phyloP scores from a whole-genome alignment of 208 protist species.

The Wallacemonas sp. region DNA sequence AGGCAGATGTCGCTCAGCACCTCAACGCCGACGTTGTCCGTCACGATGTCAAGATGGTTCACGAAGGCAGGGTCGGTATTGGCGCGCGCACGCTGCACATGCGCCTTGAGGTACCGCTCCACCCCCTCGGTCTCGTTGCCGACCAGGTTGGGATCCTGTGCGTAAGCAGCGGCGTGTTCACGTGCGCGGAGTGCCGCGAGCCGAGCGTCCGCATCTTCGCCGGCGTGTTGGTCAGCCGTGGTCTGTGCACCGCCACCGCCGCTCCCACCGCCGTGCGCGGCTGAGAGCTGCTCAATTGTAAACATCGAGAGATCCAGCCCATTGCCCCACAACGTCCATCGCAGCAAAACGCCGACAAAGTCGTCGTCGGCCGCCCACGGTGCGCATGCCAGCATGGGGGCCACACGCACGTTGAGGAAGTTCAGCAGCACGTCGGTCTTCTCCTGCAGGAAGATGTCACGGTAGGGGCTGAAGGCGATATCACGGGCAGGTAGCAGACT shows the following conservation, averaged over 20 bases:
- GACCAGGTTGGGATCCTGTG: conserved; percentile 52
- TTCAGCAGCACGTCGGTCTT: conserved; percentile 64
- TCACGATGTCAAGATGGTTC: conserved; percentile 73
- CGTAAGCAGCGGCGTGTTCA: conserved; percentile 26
- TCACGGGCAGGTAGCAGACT: not conserved
- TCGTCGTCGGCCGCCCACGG: conserved; percentile 47
- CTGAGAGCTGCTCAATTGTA: conserved; percentile 69
- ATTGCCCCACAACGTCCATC: conserved; percentile 90
- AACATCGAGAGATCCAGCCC: conserved; percentile 88
- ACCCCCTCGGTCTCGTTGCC: conserved; percentile 58
- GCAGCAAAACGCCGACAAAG: conserved; percentile 58
- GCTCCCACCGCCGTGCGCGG: conserved; percentile 10
- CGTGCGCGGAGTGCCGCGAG: conserved; percentile 26
- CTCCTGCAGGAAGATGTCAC: conserved; percentile 71
- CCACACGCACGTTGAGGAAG: conserved; percentile 60
- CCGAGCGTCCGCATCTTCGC: not conserved
- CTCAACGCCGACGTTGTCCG: conserved; percentile 89
- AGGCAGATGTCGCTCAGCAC: conserved; percentile 75
- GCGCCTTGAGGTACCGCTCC: conserved; percentile 31
- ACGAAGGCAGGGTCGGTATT: not conserved
- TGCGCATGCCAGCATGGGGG: conserved; percentile 74
- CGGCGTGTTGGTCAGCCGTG: not conserved
- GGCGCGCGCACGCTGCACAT: not conserved
- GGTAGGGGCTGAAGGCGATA: conserved; percentile 54
- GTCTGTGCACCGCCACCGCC: not conserved